Evolutionary conservation across 2,329 filamentous ascomycete genomes (phyloP).

Genomic region (Calonectria hawksworthii): DNA sequence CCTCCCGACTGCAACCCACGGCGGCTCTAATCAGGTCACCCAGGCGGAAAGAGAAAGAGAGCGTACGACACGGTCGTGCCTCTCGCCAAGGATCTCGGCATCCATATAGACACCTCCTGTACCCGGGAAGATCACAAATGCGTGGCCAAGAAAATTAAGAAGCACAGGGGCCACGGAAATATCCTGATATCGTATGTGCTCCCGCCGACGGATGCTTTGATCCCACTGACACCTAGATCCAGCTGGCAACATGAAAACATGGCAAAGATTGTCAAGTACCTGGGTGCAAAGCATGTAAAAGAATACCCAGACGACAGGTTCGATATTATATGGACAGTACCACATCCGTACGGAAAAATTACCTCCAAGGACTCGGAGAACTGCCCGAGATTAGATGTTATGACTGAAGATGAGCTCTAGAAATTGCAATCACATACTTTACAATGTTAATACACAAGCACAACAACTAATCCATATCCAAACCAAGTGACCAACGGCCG

Average conservation of each 20-base stretch:
- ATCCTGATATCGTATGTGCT: not conserved
- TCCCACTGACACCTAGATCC: not conserved
- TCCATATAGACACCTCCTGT: not conserved
- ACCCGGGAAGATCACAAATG: not conserved
- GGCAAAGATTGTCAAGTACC: not conserved
- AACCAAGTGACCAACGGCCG: no score
- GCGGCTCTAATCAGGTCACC: not conserved
- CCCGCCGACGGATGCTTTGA: fast-evolving
- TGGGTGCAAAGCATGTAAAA: not conserved
- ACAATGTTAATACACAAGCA: not conserved
- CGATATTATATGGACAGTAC: not conserved
- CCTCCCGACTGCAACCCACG: not conserved
- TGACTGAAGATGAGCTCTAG: not conserved
- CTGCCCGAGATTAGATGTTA: not conserved
- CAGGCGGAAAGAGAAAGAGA: not conserved
- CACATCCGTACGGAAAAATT: not conserved
- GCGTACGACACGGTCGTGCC: not conserved
- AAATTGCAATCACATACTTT: not conserved
- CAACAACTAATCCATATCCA: not conserved
- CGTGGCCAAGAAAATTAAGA: not conserved
- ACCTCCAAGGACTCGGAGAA: not conserved
- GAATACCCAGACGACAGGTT: not conserved
- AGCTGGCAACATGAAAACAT: not conserved
- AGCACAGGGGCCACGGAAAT: not conserved
- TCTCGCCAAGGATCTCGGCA: not conserved